Base-by-base conservation (phyloP, 371 early-diverging fungal species). In the Haplosporangium sp. region DNA sequence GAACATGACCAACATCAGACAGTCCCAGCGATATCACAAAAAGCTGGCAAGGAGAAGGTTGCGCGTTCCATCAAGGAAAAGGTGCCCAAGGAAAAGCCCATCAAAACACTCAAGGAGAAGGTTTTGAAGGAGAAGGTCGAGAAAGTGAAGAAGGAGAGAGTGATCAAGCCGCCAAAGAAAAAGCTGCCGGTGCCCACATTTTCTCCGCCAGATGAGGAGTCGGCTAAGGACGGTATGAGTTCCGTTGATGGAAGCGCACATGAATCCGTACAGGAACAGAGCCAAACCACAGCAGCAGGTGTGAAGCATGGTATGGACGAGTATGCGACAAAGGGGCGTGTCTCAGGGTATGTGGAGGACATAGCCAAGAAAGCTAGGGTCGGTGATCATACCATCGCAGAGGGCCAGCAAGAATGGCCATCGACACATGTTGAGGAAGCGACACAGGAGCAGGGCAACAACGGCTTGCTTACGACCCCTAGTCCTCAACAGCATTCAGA, bases 61-160 rank as follows among this genome's bases (percentile, higher is more conserved):
- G 37, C 23, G 6, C 73, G 50, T 43, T 36, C 52, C 9, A 62
- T 46, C 48, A 69, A 73, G 18, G 66, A 56, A 4, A 69, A 62
- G 57, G 23, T 23, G 0, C 51, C 8, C 47, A 74, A 74, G 47
- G 74, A 74, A 48, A 74, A 74, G 46, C 8, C 54, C 16, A 21
- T 42, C 51, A 74, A 74, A 40, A 51, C 41, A 16, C 16, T 29
- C 42, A 64, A 61, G 29, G 73, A 65, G 40, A 72, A 64, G 14
- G 59, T 54, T 6, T 20, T n/a, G 20, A 69, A 70, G 42, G 63
- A 60, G 42, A 71, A 73, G 55, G 62, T 59, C n/a, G 73, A 72
- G 36, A 72, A 72, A 53, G 38, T 58, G 21, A 75, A 71, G 69
- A 75, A 75, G 40, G 73, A 67, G 18, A 63, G 67, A 21, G 63